Conservation (phyloP, 1,284 basidiomycete genomes). For the Pterulicium gracile region DNA sequence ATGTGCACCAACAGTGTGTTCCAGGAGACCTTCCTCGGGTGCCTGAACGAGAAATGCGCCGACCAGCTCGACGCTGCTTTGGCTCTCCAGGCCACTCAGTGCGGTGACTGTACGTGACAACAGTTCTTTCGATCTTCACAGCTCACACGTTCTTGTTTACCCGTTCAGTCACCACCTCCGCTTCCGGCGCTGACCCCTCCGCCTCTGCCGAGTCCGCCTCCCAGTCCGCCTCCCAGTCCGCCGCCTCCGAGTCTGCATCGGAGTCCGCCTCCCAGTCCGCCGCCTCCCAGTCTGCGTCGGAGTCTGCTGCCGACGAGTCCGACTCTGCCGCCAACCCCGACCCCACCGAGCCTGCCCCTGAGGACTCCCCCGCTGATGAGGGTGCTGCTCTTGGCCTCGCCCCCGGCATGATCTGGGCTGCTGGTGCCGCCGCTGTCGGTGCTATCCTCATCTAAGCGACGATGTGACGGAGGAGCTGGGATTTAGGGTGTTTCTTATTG, state of each 20-base stretch:
- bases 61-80: neutral
- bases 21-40: neutral
- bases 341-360: too few relatives aligned
- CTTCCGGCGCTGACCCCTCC: neutral
- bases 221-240: neutral
- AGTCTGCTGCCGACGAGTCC: too few relatives aligned
- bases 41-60: neutral
- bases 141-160: neutral
- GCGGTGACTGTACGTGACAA: neutral
- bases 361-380: too few relatives aligned
- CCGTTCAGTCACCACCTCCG: neutral
- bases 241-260: neutral
- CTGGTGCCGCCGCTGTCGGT: too few relatives aligned
- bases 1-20: neutral
- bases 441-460: too few relatives aligned
- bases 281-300: too few relatives aligned
- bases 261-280: neutral
- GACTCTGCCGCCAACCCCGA: too few relatives aligned
- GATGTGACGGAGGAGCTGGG: too few relatives aligned
- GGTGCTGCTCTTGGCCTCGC: too few relatives aligned
- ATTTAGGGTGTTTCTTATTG: too few relatives aligned
- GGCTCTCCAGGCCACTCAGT: neutral
- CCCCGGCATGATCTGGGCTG: too few relatives aligned
- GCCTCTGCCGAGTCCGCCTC: neutral
- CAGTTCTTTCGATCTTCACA: neutral